These are phyloP conservation scores for Lanmaoa pseudosensibilis DNA, from an alignment of 768 basidiomycete genomes.

Conservation along the genomic window DNA sequence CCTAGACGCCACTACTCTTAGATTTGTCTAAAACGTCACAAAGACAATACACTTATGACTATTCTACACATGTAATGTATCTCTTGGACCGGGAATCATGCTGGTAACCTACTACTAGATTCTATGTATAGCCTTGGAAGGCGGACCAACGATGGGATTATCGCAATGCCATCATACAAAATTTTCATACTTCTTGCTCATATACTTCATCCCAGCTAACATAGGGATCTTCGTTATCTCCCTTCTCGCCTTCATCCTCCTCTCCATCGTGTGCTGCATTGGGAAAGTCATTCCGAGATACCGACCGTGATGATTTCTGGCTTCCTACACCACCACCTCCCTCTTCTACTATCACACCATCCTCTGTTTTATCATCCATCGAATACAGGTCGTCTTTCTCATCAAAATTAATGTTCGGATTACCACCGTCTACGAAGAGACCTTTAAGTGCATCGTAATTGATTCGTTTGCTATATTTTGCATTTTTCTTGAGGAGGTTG, in stretches of 20 bases:
- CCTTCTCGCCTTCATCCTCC: constrained; percentile 42
- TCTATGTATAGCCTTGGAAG: not conserved
- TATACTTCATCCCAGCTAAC: constrained; percentile 53
- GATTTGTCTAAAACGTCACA: constrained; percentile 26
- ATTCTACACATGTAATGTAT: constrained; percentile 27
- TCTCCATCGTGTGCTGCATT: constrained; percentile 12
- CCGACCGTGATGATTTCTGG: constrained; percentile 35
- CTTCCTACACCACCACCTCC: constrained; percentile 38
- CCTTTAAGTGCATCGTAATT: constrained; percentile 89
- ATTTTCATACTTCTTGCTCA: constrained; percentile 63
- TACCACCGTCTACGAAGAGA: constrained; percentile 56
- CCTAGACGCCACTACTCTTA: constrained; percentile 25
- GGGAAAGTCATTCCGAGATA: constrained; percentile 4
- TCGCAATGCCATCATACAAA: not conserved
- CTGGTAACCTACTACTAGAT: not conserved
- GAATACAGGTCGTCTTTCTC: constrained; percentile 53
- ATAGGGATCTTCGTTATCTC: constrained; percentile 33
- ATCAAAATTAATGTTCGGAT: constrained; percentile 31
- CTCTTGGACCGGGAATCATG: constrained; percentile 6
- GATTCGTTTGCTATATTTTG: constrained; percentile 88
- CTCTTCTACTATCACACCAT: constrained; percentile 39
- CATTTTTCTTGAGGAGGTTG: constrained; percentile 75
- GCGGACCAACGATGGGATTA: not conserved
- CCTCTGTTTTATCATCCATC: constrained; percentile 50
- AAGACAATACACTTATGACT: constrained; percentile 31